Percentiles rank a stretch among this genome's conserved stretches.
Conservation (phyloP, 192 early-diverging fungal species). For the Allomyces macrogynus region DNA sequence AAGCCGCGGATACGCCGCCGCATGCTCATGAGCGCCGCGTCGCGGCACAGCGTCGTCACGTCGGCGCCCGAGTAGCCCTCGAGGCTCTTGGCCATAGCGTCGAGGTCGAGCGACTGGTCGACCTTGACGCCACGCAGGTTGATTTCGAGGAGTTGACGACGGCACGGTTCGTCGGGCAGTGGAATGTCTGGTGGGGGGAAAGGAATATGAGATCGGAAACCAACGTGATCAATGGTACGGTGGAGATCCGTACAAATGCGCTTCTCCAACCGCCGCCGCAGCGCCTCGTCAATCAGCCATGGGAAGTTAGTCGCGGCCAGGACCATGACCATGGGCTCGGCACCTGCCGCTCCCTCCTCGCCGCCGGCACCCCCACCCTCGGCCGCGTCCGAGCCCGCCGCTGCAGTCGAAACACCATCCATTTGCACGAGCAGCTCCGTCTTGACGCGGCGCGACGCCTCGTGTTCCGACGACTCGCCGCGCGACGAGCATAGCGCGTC, state of each 20-base stretch:
- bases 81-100: conserved; percentile 26
- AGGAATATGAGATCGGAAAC: neutral
- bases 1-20: conserved; percentile 29
- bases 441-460: conserved; percentile 27
- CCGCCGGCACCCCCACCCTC: conserved; percentile 7
- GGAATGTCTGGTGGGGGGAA: conserved; percentile 12
- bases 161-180: conserved; percentile 25
- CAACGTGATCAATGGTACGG: too few relatives aligned
- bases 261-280: conserved; percentile 37
- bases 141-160: conserved; percentile 25
- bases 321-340: conserved; percentile 36
- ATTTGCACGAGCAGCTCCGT: conserved; percentile 44
- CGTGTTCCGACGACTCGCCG: conserved; percentile 25
- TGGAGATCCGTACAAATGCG: conserved; percentile 21
- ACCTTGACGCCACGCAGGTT: conserved; percentile 26
- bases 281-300: conserved; percentile 48
- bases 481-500: conserved; percentile 17
- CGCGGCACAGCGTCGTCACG: conserved; percentile 24
- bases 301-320: conserved; percentile 46
- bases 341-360: neutral
- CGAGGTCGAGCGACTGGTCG: conserved; percentile 19
- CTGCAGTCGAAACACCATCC: conserved; percentile 24
- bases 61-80: conserved; percentile 40
- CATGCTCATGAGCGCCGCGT: conserved; percentile 24
- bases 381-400: conserved; percentile 5